Conservation (phyloP, 2,329 filamentous ascomycete genomes). For the Aspergillus candidus region DNA sequence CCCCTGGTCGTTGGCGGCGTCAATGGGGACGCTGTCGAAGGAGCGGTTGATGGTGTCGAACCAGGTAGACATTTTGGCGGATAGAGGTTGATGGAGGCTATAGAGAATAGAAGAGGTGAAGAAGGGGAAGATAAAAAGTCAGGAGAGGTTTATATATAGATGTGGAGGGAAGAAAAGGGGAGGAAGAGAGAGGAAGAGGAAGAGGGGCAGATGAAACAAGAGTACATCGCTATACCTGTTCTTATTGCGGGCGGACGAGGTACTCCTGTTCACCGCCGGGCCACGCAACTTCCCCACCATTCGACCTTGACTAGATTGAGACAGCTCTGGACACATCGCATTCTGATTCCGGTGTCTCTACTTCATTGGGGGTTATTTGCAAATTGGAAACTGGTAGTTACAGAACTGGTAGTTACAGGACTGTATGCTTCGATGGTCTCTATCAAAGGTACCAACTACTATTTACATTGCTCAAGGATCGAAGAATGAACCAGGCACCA, state of each 20-base stretch:
- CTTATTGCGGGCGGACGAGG: no score
- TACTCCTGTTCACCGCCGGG: constrained; percentile 21
- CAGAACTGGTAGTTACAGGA: no score
- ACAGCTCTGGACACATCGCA: no score
- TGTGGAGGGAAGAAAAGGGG: constrained; percentile 6
- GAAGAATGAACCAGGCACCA: no score
- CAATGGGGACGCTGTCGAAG: constrained; percentile 75
- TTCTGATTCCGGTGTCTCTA: no score
- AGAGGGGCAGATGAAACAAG: background rate
- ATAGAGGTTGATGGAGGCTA: constrained; percentile 3
- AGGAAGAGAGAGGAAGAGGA: constrained; percentile 1
- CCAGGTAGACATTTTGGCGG: constrained; percentile 55
- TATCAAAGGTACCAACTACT: no score
- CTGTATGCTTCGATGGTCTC: no score
- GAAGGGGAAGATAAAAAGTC: constrained; percentile 6
- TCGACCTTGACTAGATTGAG: no score
- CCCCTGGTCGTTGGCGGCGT: constrained; percentile 66
- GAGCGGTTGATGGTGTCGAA: constrained; percentile 79
- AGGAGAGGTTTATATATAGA: constrained; percentile 1
- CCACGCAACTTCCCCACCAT: constrained; percentile 24
- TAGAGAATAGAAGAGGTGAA: constrained; percentile 7
- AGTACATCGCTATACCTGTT: no score
- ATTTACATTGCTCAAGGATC: no score
- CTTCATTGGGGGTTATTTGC: no score
- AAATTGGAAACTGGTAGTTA: no score